Conservation (phyloP, 768 basidiomycete species). For the Phaffia australis region DNA sequence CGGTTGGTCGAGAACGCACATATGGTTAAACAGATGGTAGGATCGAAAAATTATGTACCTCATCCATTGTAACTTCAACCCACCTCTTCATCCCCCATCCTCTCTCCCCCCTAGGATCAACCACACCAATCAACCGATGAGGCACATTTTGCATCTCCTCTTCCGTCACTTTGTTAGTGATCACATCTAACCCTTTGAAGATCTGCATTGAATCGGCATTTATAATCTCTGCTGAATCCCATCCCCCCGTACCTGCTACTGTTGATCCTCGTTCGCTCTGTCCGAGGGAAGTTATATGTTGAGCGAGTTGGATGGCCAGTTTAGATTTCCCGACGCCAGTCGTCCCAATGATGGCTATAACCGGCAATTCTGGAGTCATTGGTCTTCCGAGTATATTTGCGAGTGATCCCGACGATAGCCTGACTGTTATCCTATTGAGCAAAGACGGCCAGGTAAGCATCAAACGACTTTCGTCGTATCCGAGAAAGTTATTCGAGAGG, state of each 20-base stretch:
- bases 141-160: conserved; percentile 68
- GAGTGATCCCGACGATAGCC: too few relatives aligned
- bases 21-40: not conserved
- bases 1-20: not conserved
- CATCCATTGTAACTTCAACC: conserved; percentile 65
- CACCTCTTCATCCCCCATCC: conserved; percentile 46
- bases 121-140: conserved; percentile 82
- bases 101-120: conserved; percentile 61
- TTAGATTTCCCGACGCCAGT: conserved; percentile 93
- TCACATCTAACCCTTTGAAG: conserved; percentile 77
- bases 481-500: too few relatives aligned
- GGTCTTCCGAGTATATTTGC: not conserved
- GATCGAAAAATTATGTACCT: conserved; percentile 47
- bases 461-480: too few relatives aligned
- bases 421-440: too few relatives aligned
- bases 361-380: conserved; percentile 14
- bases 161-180: conserved; percentile 82
- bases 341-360: conserved; percentile 81
- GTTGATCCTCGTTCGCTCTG: conserved; percentile 28
- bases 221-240: conserved; percentile 49
- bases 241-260: not conserved
- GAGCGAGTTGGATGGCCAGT: conserved; percentile 76
- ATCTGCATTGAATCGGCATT: conserved; percentile 98
- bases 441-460: too few relatives aligned
- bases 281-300: conserved; percentile 17